Conservation (phyloP, 352 stramenopile species). For the Phytopythium helicoides region DNA sequence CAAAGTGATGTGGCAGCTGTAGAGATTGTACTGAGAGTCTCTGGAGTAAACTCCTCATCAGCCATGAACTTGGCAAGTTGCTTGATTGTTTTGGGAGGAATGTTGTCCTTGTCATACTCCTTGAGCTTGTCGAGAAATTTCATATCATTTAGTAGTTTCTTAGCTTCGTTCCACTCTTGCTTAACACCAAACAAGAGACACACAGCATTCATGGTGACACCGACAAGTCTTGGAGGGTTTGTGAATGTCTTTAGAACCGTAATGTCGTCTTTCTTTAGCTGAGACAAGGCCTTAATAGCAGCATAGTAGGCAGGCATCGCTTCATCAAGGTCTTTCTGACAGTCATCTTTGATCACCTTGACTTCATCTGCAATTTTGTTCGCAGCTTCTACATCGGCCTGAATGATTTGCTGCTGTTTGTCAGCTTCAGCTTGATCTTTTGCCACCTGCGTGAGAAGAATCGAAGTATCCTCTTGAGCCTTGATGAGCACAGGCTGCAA, state of each 20-base stretch:
- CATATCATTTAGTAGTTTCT: conserved; percentile 90
- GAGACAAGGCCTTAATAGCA: conserved; percentile 88
- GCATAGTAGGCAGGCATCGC: conserved; percentile 92
- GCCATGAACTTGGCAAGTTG: conserved; percentile 89
- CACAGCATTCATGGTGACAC: conserved; percentile 91
- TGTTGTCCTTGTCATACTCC: conserved; percentile 89
- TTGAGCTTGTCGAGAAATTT: conserved; percentile 91
- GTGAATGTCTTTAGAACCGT: conserved; percentile 92
- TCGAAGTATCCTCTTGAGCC: conserved; percentile 85
- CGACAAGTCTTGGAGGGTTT: conserved; percentile 86
- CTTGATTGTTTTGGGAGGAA: conserved; percentile 84
- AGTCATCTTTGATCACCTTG: conserved; percentile 93
- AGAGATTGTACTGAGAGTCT: conserved; percentile 89
- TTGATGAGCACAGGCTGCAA: conserved; percentile 90
- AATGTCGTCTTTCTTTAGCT: conserved; percentile 92
- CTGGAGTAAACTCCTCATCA: conserved; percentile 89
- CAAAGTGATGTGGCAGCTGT: conserved; percentile 90
- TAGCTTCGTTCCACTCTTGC: conserved; percentile 91
- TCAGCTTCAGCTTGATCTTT: conserved; percentile 91
- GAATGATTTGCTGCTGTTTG: conserved; percentile 89
- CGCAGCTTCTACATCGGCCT: conserved; percentile 88
- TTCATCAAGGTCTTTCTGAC: conserved; percentile 91
- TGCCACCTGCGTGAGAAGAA: conserved; percentile 84
- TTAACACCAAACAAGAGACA: conserved; percentile 88
- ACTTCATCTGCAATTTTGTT: conserved; percentile 92